Evolutionary conservation across 179 eudicot genomes (phyloP).

Genomic region (Patellifolia procumbens): DNA sequence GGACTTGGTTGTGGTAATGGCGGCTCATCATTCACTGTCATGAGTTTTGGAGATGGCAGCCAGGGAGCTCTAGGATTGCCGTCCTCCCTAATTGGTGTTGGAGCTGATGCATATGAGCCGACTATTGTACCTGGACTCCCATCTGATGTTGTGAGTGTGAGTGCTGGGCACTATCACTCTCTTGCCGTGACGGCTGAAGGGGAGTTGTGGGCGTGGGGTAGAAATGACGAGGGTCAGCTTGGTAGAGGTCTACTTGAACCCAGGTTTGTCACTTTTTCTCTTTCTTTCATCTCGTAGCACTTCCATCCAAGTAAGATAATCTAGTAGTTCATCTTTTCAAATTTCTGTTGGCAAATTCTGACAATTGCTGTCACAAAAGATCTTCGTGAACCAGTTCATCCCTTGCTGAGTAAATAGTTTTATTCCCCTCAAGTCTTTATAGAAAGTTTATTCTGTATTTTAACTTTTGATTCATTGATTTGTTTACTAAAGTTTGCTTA

Average conservation of each 20-base stretch:
- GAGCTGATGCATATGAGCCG: constrained; percentile 86
- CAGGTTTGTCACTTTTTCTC: constrained; percentile 47
- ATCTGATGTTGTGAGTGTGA: constrained; percentile 51
- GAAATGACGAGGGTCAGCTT: constrained; percentile 84
- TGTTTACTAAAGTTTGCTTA: background rate
- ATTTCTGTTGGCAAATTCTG: background rate
- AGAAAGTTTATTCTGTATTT: background rate
- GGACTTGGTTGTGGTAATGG: constrained; percentile 23
- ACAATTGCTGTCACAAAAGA: background rate
- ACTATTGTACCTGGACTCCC: constrained; percentile 73
- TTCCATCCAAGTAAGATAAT: background rate
- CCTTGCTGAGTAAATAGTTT: background rate
- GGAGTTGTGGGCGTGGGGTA: constrained; percentile 97
- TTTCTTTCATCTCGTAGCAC: background rate
- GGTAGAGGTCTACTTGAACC: constrained; percentile 69
- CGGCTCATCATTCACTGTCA: constrained; percentile 45
- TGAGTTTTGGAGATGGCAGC: constrained; percentile 94
- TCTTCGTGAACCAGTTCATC: background rate
- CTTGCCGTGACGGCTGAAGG: constrained; percentile 83
- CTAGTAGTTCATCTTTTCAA: background rate
- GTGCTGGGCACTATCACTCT: constrained; percentile 94
- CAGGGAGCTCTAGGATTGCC: constrained; percentile 88
- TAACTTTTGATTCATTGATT: background rate
- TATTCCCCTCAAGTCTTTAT: background rate
- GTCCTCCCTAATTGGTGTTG: constrained; percentile 53